Percentiles rank a stretch among this genome's conserved stretches.
phyloP scores from a whole-genome alignment of 2,329 filamentous ascomycete species.

The Fusarium marasasianum region DNA sequence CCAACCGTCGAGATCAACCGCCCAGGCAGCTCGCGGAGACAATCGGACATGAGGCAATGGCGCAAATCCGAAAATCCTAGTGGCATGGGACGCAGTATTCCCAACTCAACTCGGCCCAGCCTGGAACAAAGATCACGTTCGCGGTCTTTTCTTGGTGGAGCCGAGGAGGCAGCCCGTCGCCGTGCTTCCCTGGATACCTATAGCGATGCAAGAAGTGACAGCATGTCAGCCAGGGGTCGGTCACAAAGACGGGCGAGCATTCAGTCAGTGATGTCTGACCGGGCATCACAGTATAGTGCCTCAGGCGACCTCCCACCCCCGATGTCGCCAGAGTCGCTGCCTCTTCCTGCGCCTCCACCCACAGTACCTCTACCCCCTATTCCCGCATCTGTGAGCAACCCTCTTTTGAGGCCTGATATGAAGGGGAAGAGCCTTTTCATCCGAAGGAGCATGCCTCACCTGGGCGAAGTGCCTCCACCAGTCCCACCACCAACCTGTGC shows the following conservation, averaged over 20 bases:
- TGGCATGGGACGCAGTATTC: constrained; percentile 16
- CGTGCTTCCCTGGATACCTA: constrained; percentile 49
- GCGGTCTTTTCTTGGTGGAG: constrained; percentile 25
- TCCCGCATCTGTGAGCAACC: constrained; percentile 39
- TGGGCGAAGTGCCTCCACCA: constrained; percentile 61
- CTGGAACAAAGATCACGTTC: constrained; percentile 35
- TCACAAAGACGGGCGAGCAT: constrained; percentile 44
- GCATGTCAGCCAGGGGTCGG: constrained; percentile 30
- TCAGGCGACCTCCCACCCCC: constrained; percentile 40
- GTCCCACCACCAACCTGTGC: constrained; percentile 65
- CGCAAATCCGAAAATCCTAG: constrained; percentile 35
- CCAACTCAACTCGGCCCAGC: constrained; percentile 20
- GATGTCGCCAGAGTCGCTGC: constrained; percentile 35
- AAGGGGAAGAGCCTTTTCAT: constrained; percentile 42
- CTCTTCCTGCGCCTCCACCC: constrained; percentile 44
- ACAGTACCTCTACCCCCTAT: constrained; percentile 46
- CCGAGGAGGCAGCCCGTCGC: constrained; percentile 38
- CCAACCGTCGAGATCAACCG: constrained; percentile 25
- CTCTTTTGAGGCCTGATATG: constrained; percentile 33
- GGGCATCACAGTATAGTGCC: constrained; percentile 35
- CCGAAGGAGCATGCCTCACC: constrained; percentile 61
- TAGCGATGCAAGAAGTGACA: constrained; percentile 34
- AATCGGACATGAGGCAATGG: constrained; percentile 47
- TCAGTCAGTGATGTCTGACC: constrained; percentile 42
- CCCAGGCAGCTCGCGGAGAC: constrained; percentile 42